Evolutionary conservation across 1,139 yeast species (phyloP), one percentile per base, ranked within the genome.

Genomic region (Diutina scorzettiae): DNA sequence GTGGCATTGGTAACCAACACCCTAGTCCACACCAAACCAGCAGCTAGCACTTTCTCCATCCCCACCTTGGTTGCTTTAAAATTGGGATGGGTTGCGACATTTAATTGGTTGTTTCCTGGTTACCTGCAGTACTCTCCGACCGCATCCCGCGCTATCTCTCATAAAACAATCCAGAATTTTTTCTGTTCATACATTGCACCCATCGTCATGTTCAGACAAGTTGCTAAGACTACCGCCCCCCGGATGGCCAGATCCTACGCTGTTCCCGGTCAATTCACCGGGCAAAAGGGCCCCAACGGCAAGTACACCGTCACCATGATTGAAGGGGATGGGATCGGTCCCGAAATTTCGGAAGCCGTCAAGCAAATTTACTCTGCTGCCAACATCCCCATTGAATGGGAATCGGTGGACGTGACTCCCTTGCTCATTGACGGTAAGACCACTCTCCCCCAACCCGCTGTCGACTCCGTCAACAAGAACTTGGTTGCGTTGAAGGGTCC

Each of bases 241-340:
- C 64, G 63, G 58, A 60, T 68, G 48, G 51, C 69, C 54, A 68
- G 73, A 66, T 53, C 63, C 48, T 67, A 64, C 54, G 39, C 39
- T 28, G 62, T 69, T 51, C 69, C 74, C 45, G 74, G 74, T 48
- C 73, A 68, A 54, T 69, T 69, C 57, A 68, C 73, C 49, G 75
- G 75, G 44, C 45, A 55, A 46, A 67, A 62, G 54, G 63, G 63
- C 42, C 58, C 72, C 48, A 66, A 69, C 51, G 91, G 91, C 51
- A 81, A 84, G 59, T 91, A 81, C 70, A 78, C 87, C 46, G 98
- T 91, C 50, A 89, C 98, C 44, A 73, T 91, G 70, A 91, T 91
- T 57, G 96, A 89, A 69, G 98, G 98, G 66, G 98, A 91, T 60
- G 98, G 98, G 71, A 89, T 91, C 54, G 98, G 98, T 54, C 76